Percentiles rank a stretch among this genome's conserved stretches.
These are phyloP conservation scores for Atkinsonella hypoxylon DNA, from an alignment of 2,329 filamentous ascomycete species.

Conservation along the genomic window DNA sequence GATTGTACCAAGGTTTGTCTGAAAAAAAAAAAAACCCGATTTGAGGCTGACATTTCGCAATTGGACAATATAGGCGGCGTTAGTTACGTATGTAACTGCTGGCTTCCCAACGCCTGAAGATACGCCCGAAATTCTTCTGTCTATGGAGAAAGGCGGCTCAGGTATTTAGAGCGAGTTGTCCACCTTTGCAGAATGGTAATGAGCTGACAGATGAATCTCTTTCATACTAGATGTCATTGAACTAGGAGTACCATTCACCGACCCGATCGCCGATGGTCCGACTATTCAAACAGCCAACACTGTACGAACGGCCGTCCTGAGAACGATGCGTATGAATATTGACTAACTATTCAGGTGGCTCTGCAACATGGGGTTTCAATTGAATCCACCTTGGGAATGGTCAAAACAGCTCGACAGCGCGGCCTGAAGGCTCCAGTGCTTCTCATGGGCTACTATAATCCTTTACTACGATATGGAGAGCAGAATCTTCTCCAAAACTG, in stretches of 20 bases:
- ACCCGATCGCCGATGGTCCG: conserved; percentile 94
- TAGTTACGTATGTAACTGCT: conserved; percentile 94
- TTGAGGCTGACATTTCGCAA: background rate
- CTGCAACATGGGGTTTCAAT: conserved; percentile 84
- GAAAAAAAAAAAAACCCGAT: no score
- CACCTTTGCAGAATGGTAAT: background rate
- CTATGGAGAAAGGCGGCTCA: conserved; percentile 84
- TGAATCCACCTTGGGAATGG: conserved; percentile 66
- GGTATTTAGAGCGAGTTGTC: conserved; percentile 38
- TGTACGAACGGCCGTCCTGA: conserved; percentile 33
- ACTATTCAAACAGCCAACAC: conserved; percentile 96
- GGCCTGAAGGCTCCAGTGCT: conserved; percentile 75
- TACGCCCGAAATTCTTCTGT: conserved; percentile 73
- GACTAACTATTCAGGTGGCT: conserved; percentile 38
- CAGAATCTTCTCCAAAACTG: conserved; percentile 78
- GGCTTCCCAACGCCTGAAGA: conserved; percentile 77
- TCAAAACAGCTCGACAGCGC: conserved; percentile 63
- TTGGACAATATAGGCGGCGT: conserved; percentile 48
- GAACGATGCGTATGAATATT: background rate
- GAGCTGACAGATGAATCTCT: conserved; percentile 1
- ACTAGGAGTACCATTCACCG: conserved; percentile 91
- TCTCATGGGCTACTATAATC: conserved; percentile 99
- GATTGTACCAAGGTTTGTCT: background rate
- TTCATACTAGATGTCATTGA: conserved; percentile 65
- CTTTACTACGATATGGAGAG: conserved; percentile 86